Conservation (phyloP, 2,329 filamentous ascomycete species). For the Sordariomycetes sp. region DNA sequence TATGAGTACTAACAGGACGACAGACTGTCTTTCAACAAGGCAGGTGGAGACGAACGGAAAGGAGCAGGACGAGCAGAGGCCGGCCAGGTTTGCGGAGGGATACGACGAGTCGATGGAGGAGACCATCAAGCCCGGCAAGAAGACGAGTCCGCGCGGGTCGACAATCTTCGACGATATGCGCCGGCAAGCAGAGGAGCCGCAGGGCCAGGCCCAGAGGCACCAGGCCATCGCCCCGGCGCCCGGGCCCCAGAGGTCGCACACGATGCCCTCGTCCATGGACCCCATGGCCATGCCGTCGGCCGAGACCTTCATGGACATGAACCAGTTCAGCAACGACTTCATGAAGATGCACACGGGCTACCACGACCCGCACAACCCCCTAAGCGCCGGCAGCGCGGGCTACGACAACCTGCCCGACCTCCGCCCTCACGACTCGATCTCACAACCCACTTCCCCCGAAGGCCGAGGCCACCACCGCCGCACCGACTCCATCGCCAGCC, state of each 20-base stretch:
- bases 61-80: conserved; percentile 19
- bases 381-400: neutral
- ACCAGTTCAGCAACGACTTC: conserved; percentile 33
- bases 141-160: conserved; percentile 28
- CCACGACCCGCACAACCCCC: conserved; percentile 3
- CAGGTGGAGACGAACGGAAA: neutral
- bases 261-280: conserved; percentile 26
- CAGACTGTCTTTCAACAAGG: neutral
- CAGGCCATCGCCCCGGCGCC: conserved; percentile 7
- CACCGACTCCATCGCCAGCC: conserved; percentile 49
- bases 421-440: conserved; percentile 9
- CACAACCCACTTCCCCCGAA: neutral
- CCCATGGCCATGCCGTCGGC: conserved; percentile 36
- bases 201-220: conserved; percentile 3
- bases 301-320: conserved; percentile 45
- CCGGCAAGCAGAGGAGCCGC: conserved; percentile 36
- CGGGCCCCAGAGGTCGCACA: conserved; percentile 11
- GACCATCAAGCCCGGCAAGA: conserved; percentile 45
- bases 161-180: conserved; percentile 50
- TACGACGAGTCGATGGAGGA: conserved; percentile 59
- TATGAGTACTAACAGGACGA: neutral
- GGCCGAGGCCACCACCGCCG: conserved; percentile 32
- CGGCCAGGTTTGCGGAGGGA: conserved; percentile 44
- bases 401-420: conserved; percentile 10
- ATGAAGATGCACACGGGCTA: conserved; percentile 19